Evolutionary conservation across 805 yeast genomes (phyloP), one percentile per base, ranked within the genome.

Genomic region (Candida glaebosa): DNA sequence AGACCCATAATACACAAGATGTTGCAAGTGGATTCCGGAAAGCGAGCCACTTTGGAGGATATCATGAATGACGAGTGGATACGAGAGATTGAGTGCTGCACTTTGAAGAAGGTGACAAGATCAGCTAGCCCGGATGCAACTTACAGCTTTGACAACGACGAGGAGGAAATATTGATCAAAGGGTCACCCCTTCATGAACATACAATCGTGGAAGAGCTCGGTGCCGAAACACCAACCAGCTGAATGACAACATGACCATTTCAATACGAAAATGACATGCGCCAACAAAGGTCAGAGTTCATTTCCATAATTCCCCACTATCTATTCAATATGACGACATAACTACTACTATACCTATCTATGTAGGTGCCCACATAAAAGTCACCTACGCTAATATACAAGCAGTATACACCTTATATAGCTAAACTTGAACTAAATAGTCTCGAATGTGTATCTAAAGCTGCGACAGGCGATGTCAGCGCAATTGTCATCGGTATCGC

Each of bases 11-110:
- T 86, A 22, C 81, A 84, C 18, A 71, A 65, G 44, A 84, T 86
- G 81, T 62, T 86, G 19, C 71, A 71, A 39, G 68, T 83, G 12
- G 87, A 84, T 48, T 81, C 84, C 8, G 42, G 44, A 1, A 66
- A 73, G 43, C 73, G 95, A 53, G 87, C 89, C 1, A 75, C 85
- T 1, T 63, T 86, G 55, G 75, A 75, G 22, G 89, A 84, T 24
- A 75, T 86, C 7, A 65, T 81, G 45, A 62, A 66, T 18, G 93
- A 86, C 59, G 84, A 76, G 37, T 86, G 93, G 93, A 81, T 85
- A 42, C 54, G 59, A 22, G 76, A 74, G 22, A 84, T 86, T 44
- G 64, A 70, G 37, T 71, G 75, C 51, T 85, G 93, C 60, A 82
- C 90, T 15, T 50, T 67, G 41, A 59, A 52, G 42, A 56, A 49